Conservation (phyloP, 306 rosid genomes). For the Albizia julibrissin region DNA sequence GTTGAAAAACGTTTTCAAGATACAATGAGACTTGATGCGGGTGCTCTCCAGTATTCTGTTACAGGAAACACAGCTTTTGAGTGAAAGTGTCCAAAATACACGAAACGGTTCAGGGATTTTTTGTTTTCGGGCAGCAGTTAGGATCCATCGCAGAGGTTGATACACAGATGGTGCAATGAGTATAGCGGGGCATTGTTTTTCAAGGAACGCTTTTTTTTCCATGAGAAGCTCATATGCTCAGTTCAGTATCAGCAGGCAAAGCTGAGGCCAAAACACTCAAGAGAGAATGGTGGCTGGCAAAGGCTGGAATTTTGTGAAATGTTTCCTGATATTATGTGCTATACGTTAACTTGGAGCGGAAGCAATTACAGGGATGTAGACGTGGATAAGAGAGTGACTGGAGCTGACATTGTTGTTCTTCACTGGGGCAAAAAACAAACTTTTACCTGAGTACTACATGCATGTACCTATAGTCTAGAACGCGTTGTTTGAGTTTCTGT, state of each 20-base stretch:
- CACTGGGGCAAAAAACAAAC: neutral
- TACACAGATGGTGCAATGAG: neutral
- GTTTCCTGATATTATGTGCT: neutral
- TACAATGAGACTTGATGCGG: slow-evolving; percentile 44
- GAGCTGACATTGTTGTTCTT: neutral
- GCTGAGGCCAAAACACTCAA: neutral
- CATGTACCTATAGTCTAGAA: neutral
- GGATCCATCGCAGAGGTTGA: neutral
- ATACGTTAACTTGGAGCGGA: neutral
- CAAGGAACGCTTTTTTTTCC: neutral
- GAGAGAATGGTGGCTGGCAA: slow-evolving; percentile 8
- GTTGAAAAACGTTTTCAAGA: slow-evolving; percentile 79
- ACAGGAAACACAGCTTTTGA: neutral
- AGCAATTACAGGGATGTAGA: neutral
- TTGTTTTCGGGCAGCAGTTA: neutral
- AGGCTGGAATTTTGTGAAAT: slow-evolving; percentile 4
- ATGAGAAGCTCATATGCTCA: neutral
- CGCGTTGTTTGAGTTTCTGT: neutral
- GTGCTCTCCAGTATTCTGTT: neutral
- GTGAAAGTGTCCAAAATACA: slow-evolving; percentile 19
- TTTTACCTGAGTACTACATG: neutral
- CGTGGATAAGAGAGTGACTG: neutral
- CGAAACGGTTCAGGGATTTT: neutral
- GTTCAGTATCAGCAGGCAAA: neutral
- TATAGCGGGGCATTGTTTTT: neutral